Evolutionary conservation across 2,329 filamentous ascomycete genomes (phyloP), one percentile per base, ranked within the genome.

Genomic region (Xylariaceae sp.): DNA sequence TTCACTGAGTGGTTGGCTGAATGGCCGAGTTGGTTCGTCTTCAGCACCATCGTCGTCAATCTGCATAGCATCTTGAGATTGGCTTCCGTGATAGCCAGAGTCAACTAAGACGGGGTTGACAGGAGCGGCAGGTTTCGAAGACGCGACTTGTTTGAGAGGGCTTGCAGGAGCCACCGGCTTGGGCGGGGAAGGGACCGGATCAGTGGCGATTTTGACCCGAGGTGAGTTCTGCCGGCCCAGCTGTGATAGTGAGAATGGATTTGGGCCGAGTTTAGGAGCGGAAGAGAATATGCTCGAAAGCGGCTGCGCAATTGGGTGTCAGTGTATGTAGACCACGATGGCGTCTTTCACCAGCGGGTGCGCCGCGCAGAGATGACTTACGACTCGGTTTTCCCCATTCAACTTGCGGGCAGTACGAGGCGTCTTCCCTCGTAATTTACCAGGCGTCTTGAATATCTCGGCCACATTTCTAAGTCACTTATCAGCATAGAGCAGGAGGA

Each of bases 381-480:
- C 83, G 47, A 79, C 74, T 53, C 85, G 76, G 21, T 70, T 62
- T 58, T 83, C 80, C 17, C 64, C 61, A 53, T 74, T 71, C 34
- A 63, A 64, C 59, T 83, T 88, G 40, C 80, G 76, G 23, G 68
- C 69, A 13, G 85, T 88, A 45, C 83, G 75, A 29, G 86, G 85
- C 18, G 85, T 90, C 67, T 88, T 89, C 39, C 83, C 85, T 49
- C 85, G 81, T 59, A 92, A 65, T 59, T 88, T 90, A 40, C 85
- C 85, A 3, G 87, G 87, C 26, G 87, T 92, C 60, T 97, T 98
- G 70, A 97, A 96, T n/a, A 94, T 81, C 55, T 97, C 90, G 47
- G 87, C 78, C 44, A 97, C 82, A 60, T 90, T 90, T 47, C 92
- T 97, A 54, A n/a, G 17, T 6, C 9, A 21, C 9, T 24, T 29